These are phyloP conservation scores for Lachancea mirantina DNA, from an alignment of 805 yeast genomes.

Conservation along the genomic window DNA sequence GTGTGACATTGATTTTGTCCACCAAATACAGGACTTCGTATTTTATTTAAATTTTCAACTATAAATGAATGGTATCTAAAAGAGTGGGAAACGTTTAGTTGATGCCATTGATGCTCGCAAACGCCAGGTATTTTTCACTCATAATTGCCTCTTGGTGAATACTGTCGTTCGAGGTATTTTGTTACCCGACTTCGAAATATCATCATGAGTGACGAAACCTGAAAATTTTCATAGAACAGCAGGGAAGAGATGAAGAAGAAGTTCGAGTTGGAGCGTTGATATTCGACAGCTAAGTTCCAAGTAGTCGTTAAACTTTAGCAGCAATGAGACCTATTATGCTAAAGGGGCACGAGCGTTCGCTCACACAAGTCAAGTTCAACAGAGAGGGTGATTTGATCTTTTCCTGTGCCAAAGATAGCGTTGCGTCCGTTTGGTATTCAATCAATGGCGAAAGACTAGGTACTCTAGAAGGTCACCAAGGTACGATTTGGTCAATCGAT, in stretches of 20 bases:
- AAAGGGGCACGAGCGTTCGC: conserved; percentile 96
- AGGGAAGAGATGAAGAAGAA: background rate
- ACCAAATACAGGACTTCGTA: no score
- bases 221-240: background rate
- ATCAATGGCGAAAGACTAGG: conserved; percentile 96
- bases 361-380: conserved; percentile 93
- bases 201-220: no score
- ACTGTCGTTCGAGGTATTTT: no score
- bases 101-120: no score
- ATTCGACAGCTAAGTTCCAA: no score
- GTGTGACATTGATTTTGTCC: conserved; percentile 1
- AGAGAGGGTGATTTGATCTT: conserved; percentile 90
- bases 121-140: no score
- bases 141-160: no score
- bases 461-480: conserved; percentile 80
- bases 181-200: no score
- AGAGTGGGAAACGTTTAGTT: no score
- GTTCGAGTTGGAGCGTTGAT: no score
- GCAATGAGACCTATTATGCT: conserved; percentile 61
- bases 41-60: conserved; percentile 3
- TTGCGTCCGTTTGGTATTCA: conserved; percentile 89
- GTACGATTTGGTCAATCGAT: conserved; percentile 94
- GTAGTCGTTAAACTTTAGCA: background rate
- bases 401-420: conserved; percentile 85
- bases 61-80: background rate